Evolutionary conservation across 2,329 filamentous ascomycete genomes (phyloP).

Genomic region (Xylaria sp.): DNA sequence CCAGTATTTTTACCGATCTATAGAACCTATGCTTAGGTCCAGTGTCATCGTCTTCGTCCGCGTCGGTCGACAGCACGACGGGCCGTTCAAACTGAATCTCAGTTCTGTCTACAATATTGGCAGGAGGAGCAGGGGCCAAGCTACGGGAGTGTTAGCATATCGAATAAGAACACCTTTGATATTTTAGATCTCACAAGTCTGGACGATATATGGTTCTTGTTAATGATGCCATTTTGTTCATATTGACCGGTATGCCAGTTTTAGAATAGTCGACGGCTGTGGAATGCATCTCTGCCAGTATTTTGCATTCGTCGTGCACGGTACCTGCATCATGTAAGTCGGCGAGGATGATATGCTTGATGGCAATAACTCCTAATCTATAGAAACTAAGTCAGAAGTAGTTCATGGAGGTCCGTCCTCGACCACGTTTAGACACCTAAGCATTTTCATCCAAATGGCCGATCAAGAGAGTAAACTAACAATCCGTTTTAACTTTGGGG

Average conservation of each 20-base stretch:
- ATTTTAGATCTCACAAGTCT: conserved; percentile 61
- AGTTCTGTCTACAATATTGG: conserved; percentile 57
- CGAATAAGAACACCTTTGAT: background rate
- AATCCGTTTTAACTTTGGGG: background rate
- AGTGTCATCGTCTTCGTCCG: conserved; percentile 60
- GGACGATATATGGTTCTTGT: conserved; percentile 55
- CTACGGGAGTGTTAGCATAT: conserved; percentile 43
- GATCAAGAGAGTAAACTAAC: background rate
- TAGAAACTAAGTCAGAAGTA: background rate
- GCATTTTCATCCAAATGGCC: background rate
- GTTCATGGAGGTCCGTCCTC: background rate
- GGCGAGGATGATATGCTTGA: conserved; percentile 70
- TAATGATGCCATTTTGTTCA: conserved; percentile 55
- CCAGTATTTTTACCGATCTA: conserved; percentile 73
- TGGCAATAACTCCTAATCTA: conserved; percentile 64
- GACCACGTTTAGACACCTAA: background rate
- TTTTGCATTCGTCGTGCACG: conserved; percentile 59
- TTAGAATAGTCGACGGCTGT: conserved; percentile 81
- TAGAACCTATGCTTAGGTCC: conserved; percentile 68
- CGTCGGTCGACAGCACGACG: conserved; percentile 47
- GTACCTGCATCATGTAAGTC: conserved; percentile 67
- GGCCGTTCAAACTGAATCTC: conserved; percentile 54
- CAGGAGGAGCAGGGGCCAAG: conserved; percentile 58
- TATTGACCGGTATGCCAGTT: conserved; percentile 70
- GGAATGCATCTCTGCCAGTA: conserved; percentile 72